These are phyloP conservation scores for Pythium phragmitis DNA, from an alignment of 352 stramenopile genomes.

Conservation along the genomic window DNA sequence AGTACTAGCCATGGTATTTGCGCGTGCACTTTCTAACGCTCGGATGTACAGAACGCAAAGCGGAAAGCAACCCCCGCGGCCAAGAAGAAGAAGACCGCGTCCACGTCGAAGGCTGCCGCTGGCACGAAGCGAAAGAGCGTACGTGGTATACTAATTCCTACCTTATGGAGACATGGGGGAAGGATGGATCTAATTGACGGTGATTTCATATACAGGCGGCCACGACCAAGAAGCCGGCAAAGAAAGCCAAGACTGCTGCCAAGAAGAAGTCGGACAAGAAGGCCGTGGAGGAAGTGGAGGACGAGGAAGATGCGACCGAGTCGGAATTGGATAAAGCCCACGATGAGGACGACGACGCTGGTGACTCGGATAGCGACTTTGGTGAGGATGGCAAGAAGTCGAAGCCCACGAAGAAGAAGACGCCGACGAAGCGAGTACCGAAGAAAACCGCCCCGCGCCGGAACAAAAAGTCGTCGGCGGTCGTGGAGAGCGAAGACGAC, in stretches of 20 bases:
- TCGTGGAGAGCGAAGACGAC: conserved; percentile 24
- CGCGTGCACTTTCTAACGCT: background rate
- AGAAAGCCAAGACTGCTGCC: conserved; percentile 28
- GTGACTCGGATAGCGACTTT: conserved; percentile 67
- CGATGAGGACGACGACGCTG: conserved; percentile 33
- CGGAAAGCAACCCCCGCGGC: conserved; percentile 12
- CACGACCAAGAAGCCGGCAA: conserved; percentile 27
- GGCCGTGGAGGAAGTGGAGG: conserved; percentile 21
- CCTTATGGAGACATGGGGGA: background rate
- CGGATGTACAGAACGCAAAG: conserved; percentile 26
- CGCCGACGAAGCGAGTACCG: conserved; percentile 14
- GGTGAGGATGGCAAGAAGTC: conserved; percentile 44
- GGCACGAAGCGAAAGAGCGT: conserved; percentile 32
- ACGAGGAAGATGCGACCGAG: conserved; percentile 48
- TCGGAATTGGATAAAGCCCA: conserved; percentile 49
- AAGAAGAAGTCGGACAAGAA: conserved; percentile 30
- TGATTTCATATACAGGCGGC: background rate
- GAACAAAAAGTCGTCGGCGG: conserved; percentile 23
- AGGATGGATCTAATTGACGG: no score
- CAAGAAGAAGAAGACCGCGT: conserved; percentile 17
- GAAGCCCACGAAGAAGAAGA: conserved; percentile 21
- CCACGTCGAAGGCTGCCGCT: conserved; percentile 18
- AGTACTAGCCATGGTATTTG: background rate
- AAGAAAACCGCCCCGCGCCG: conserved; percentile 12
- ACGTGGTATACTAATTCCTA: background rate